Evolutionary conservation across 2,329 filamentous ascomycete genomes (phyloP).

Genomic region (Colletotrichum gloeosporioides): DNA sequence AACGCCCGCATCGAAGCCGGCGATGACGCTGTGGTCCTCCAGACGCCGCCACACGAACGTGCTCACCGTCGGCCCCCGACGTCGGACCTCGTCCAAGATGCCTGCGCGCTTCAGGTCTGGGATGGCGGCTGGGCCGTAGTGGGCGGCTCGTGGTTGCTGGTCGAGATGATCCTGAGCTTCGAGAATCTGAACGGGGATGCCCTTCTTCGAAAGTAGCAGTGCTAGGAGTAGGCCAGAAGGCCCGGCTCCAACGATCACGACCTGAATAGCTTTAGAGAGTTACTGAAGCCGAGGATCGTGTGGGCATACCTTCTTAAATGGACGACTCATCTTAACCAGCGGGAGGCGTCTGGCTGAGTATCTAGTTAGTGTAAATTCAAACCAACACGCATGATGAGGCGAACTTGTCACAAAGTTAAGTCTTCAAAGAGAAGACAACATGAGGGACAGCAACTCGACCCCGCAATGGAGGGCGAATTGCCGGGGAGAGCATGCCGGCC

Average conservation of each 20-base stretch:
- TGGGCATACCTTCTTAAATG: not conserved
- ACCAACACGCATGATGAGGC: not conserved
- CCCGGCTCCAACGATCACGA: conserved; percentile 53
- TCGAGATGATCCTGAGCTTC: conserved; percentile 61
- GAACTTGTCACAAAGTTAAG: not conserved
- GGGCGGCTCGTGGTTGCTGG: conserved; percentile 65
- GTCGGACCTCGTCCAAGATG: conserved; percentile 51
- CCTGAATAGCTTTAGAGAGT: not conserved
- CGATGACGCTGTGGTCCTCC: conserved; percentile 38
- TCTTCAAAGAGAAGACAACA: not conserved
- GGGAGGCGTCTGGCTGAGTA: too few relatives aligned
- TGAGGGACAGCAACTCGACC: not conserved
- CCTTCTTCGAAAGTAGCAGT: conserved; percentile 57
- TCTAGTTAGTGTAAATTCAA: not conserved
- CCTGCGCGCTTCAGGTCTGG: conserved; percentile 65
- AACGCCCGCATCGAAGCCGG: conserved; percentile 38
- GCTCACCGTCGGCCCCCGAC: conserved; percentile 41
- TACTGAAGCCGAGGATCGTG: not conserved
- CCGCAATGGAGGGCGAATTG: not conserved
- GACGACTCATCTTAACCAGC: not conserved
- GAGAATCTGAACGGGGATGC: conserved; percentile 58
- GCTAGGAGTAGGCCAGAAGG: conserved; percentile 55
- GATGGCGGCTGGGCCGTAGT: conserved; percentile 64
- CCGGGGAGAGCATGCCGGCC: not conserved
- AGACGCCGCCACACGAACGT: conserved; percentile 45